A percentile compares a stretch with the other conserved stretches of the same genome.
Evolutionary conservation across 148 eudicot genomes (phyloP).

Genomic region (Rhododendron ferrugineum): DNA sequence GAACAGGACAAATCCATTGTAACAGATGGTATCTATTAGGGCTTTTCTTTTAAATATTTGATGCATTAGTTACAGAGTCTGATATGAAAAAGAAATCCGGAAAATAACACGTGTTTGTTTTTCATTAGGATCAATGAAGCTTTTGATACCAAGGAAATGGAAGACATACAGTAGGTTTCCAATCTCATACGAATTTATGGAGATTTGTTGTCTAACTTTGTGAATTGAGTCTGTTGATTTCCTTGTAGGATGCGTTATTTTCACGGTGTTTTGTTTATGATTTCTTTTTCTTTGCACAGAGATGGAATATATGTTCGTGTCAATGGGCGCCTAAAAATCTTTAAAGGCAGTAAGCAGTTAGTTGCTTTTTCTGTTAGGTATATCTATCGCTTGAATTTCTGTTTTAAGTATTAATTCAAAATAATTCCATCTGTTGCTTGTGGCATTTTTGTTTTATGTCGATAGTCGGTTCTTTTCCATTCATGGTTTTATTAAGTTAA

Average conservation of each 20-base stretch:
- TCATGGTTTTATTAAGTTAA: not conserved
- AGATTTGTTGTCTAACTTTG: not conserved
- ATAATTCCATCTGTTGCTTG: not conserved
- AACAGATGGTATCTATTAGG: conserved; percentile 46
- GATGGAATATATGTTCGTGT: conserved; percentile 68
- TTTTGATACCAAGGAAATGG: conserved; percentile 76
- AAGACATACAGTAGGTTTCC: conserved; percentile 49
- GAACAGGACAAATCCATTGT: conserved; percentile 57
- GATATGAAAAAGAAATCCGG: not conserved
- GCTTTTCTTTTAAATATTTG: not conserved
- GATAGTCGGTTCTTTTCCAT: not conserved
- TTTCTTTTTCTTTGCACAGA: conserved; percentile 30
- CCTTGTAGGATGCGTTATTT: not conserved
- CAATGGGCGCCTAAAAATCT: conserved; percentile 69
- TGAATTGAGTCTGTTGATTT: not conserved
- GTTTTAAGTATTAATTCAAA: conserved; percentile 37
- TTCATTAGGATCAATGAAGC: conserved; percentile 63
- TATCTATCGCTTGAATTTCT: conserved; percentile 20
- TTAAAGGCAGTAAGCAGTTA: conserved; percentile 57
- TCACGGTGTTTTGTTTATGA: not conserved
- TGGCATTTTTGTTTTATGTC: not conserved
- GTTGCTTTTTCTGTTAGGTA: conserved; percentile 75
- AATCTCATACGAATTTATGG: not conserved
- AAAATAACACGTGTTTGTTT: conserved; percentile 1
- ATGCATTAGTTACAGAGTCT: not conserved